These are phyloP conservation scores for Epichloe gansuensis DNA, from an alignment of 2,329 filamentous ascomycete genomes.

Conservation along the genomic window DNA sequence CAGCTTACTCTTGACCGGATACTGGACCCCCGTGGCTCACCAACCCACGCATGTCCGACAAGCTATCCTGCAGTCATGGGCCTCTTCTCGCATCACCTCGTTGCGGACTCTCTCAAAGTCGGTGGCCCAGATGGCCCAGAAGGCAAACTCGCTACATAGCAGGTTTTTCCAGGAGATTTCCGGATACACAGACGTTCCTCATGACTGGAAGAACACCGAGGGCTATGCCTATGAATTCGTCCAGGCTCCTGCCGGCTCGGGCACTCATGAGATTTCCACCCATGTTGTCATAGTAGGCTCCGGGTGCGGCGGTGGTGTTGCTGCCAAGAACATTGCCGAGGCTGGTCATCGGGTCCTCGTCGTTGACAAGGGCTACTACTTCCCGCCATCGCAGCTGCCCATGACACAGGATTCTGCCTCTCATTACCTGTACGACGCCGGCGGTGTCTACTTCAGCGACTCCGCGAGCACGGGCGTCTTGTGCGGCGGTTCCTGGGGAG, in stretches of 20 bases:
- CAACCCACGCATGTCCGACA: slow-evolving; percentile 49
- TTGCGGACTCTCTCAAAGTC: slow-evolving; percentile 44
- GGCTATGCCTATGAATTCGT: slow-evolving; percentile 48
- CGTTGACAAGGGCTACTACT: slow-evolving; percentile 72
- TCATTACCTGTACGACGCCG: slow-evolving; percentile 56
- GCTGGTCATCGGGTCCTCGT: slow-evolving; percentile 66
- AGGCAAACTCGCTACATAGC: slow-evolving; percentile 42
- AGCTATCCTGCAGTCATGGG: slow-evolving; percentile 50
- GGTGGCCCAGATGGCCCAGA: slow-evolving; percentile 40
- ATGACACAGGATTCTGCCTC: slow-evolving; percentile 52
- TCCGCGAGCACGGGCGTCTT: slow-evolving; percentile 47
- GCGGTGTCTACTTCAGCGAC: slow-evolving; percentile 42
- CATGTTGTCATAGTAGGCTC: slow-evolving; percentile 81
- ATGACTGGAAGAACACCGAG: slow-evolving; percentile 35
- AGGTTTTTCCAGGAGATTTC: slow-evolving; percentile 40
- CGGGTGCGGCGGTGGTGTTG: slow-evolving; percentile 73
- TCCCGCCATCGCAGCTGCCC: slow-evolving; percentile 56
- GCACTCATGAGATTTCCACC: slow-evolving; percentile 51
- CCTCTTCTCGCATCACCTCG: slow-evolving; percentile 38
- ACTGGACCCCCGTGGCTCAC: slow-evolving; percentile 45
- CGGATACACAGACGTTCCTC: slow-evolving; percentile 43
- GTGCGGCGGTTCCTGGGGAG: slow-evolving; percentile 66
- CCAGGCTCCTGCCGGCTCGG: slow-evolving; percentile 33
- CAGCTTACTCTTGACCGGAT: slow-evolving; percentile 54
- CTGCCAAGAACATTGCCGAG: slow-evolving; percentile 67